These are phyloP conservation scores for Geoglossum glabrum DNA, from an alignment of 495 filamentous ascomycete genomes.

Conservation along the genomic window DNA sequence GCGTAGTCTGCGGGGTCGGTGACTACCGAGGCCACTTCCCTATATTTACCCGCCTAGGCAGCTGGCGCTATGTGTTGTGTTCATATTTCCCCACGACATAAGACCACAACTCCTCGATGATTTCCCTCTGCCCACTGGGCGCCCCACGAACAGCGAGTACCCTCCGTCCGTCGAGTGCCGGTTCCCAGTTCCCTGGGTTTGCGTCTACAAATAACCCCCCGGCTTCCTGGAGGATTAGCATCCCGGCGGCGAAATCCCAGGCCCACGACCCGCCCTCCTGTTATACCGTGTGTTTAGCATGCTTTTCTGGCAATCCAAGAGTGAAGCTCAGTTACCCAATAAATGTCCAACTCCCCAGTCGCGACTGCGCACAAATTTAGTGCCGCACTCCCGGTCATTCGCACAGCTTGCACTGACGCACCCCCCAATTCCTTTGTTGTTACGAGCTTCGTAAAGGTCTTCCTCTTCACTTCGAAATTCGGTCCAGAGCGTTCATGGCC, in stretches of 20 bases:
- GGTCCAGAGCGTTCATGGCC: constrained; percentile 47
- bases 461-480: constrained; percentile 53
- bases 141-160: constrained; percentile 52
- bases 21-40: no score
- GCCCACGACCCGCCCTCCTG: constrained; percentile 75
- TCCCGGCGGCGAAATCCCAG: constrained; percentile 85
- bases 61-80: no score
- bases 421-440: constrained; percentile 39
- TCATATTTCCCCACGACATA: neutral
- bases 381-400: constrained; percentile 60
- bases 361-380: constrained; percentile 72
- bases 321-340: constrained; percentile 35
- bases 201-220: constrained; percentile 64
- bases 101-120: constrained; percentile 42
- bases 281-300: neutral
- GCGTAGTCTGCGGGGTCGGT: no score
- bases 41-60: no score
- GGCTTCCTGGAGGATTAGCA: constrained; percentile 71
- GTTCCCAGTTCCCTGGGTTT: constrained; percentile 59
- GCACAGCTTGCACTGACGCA: constrained; percentile 63
- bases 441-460: constrained; percentile 43
- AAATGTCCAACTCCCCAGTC: constrained; percentile 55
- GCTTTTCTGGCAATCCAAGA: neutral
- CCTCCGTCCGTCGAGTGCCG: constrained; percentile 49
- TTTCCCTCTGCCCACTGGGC: constrained; percentile 39